These are phyloP conservation scores for Phytophthora lateralis DNA, from an alignment of 352 stramenopile species.

Conservation along the genomic window DNA sequence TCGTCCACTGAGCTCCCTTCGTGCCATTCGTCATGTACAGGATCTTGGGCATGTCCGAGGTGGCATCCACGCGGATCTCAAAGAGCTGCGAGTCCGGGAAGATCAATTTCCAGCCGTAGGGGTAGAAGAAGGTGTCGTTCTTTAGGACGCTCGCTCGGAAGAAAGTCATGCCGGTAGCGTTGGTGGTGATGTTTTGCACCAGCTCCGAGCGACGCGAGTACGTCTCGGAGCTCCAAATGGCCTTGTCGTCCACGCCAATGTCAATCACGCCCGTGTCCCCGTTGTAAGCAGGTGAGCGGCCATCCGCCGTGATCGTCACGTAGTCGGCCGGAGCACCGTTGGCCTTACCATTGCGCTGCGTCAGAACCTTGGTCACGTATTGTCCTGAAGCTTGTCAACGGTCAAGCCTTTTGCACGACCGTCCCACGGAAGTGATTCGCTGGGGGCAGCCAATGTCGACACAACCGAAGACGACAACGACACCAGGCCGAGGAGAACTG, in stretches of 20 bases:
- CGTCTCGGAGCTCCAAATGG: conserved; percentile 31
- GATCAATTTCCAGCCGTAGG: conserved; percentile 44
- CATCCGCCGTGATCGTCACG: conserved; percentile 29
- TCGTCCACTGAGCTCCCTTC: conserved; percentile 42
- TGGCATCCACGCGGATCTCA: conserved; percentile 48
- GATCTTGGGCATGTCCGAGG: conserved; percentile 36
- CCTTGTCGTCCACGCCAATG: conserved; percentile 37
- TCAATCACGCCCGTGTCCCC: conserved; percentile 34
- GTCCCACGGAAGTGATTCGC: conserved; percentile 45
- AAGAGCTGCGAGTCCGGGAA: conserved; percentile 55
- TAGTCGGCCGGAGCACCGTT: conserved; percentile 36
- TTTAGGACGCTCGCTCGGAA: conserved; percentile 40
- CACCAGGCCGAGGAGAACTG: conserved; percentile 12
- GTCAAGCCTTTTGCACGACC: conserved; percentile 47
- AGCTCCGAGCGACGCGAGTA: conserved; percentile 40
- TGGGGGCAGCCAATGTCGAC: conserved; percentile 12
- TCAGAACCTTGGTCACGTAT: conserved; percentile 59
- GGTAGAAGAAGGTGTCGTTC: conserved; percentile 30
- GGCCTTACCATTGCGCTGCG: conserved; percentile 32
- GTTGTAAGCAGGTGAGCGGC: conserved; percentile 41
- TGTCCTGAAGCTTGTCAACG: conserved; percentile 39
- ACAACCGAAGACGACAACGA: conserved; percentile 9
- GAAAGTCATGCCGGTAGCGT: conserved; percentile 36
- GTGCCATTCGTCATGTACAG: conserved; percentile 42
- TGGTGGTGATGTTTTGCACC: conserved; percentile 38